These are phyloP conservation scores for Lentinula novae-zelandiae DNA, from an alignment of 1,284 basidiomycete genomes.

Conservation along the genomic window DNA sequence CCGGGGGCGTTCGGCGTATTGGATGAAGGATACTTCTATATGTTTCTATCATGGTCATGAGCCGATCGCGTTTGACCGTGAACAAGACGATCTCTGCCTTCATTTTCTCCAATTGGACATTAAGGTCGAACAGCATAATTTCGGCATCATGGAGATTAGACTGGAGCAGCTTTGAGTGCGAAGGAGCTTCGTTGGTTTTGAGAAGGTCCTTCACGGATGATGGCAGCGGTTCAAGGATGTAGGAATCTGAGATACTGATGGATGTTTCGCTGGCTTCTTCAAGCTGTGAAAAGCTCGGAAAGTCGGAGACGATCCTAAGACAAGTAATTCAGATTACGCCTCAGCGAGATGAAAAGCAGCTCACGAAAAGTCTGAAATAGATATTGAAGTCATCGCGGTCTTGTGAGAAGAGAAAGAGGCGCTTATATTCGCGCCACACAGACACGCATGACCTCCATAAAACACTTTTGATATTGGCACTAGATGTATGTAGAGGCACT, in stretches of 20 bases:
- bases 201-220: not conserved
- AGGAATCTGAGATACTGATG: not conserved
- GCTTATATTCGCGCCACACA: not conserved
- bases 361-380: not conserved
- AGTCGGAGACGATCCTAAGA: not conserved
- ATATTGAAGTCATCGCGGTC: not conserved
- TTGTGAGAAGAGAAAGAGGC: not conserved
- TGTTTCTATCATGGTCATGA: not conserved
- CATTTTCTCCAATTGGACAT: not conserved
- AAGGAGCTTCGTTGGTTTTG: constrained; percentile 1
- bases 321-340: not conserved
- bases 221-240: constrained; percentile 2
- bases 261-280: not conserved
- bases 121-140: not conserved
- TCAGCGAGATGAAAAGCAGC: not conserved
- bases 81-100: not conserved
- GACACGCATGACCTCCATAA: too few species aligned
- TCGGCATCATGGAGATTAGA: not conserved
- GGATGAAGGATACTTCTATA: constrained; percentile 5
- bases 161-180: not conserved
- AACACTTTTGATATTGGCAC: too few species aligned
- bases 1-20: not conserved
- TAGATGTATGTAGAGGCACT: too few species aligned
- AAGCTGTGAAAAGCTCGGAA: not conserved
- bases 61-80: not conserved